A percentile compares a stretch with the other conserved stretches of the same genome.
phyloP scores from a whole-genome alignment of 345 rosid species.

The Syzygium aqueum region DNA sequence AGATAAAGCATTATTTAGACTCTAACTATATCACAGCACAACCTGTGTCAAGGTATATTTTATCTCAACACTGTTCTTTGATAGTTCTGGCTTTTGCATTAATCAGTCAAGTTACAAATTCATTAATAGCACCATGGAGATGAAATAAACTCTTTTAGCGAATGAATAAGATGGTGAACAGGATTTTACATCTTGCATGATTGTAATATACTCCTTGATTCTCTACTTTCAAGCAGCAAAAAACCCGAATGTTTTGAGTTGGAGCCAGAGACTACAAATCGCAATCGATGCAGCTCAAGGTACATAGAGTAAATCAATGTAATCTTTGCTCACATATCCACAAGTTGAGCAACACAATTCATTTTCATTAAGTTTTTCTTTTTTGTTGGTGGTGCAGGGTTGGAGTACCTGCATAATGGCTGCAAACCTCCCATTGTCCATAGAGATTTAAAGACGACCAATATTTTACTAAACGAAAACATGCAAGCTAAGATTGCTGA shows the following conservation, averaged over 20 bases:
- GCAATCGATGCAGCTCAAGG: constrained; percentile 42
- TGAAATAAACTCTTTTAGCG: too few species aligned
- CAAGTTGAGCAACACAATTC: neutral
- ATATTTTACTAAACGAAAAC: constrained; percentile 31
- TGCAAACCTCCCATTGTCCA: constrained; percentile 22
- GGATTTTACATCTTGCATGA: too few species aligned
- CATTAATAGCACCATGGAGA: too few species aligned
- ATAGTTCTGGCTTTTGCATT: neutral
- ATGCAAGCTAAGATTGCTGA: constrained; percentile 42
- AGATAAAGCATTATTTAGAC: neutral
- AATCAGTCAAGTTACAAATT: neutral
- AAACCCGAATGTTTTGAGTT: neutral
- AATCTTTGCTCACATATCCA: neutral
- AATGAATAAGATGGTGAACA: too few species aligned
- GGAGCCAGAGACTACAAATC: constrained; percentile 23
- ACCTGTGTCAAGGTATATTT: neutral
- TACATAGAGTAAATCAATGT: neutral
- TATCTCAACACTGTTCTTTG: neutral
- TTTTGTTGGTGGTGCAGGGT: constrained; percentile 8
- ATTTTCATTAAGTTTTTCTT: neutral
- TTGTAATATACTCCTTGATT: neutral
- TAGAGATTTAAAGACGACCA: constrained; percentile 36
- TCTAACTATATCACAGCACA: neutral
- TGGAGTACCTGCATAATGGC: constrained; percentile 19
- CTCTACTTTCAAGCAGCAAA: neutral